These are phyloP conservation scores for Rubus idaeus DNA, from an alignment of 306 rosid genomes.

Conservation along the genomic window DNA sequence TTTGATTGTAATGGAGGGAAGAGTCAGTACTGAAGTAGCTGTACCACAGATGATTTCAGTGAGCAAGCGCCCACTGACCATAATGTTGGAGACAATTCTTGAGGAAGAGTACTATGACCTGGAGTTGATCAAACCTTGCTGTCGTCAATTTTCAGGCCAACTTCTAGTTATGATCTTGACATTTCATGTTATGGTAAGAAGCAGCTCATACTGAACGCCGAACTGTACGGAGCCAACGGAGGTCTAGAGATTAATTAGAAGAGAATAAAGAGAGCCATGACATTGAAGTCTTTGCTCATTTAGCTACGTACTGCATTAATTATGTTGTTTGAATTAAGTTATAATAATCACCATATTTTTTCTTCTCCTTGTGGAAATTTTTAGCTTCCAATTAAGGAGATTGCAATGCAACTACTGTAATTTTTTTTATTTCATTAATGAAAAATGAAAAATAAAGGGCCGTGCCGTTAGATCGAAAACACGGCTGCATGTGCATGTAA, in stretches of 20 bases:
- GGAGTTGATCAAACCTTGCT: conserved; percentile 1
- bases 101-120: conserved; percentile 44
- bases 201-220: background rate
- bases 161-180: conserved; percentile 6
- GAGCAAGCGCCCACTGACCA: conserved; percentile 28
- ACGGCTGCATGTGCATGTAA: background rate
- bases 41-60: conserved; percentile 40
- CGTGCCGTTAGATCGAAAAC: background rate
- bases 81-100: conserved; percentile 42
- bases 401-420: background rate
- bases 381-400: background rate
- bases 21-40: conserved; percentile 48
- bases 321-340: conserved; percentile 1
- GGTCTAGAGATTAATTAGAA: background rate
- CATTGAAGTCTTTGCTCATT: background rate
- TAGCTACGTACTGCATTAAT: background rate
- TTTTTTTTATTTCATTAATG: background rate
- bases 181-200: background rate
- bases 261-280: conserved; percentile 8
- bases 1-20: conserved; percentile 9
- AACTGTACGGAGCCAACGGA: background rate
- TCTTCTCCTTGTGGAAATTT: background rate
- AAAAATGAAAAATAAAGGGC: conserved; percentile 5
- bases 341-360: background rate
- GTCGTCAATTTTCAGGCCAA: background rate